phyloP scores from a whole-genome alignment of 257 asterid species.

The Jacaranda mimosifolia region DNA sequence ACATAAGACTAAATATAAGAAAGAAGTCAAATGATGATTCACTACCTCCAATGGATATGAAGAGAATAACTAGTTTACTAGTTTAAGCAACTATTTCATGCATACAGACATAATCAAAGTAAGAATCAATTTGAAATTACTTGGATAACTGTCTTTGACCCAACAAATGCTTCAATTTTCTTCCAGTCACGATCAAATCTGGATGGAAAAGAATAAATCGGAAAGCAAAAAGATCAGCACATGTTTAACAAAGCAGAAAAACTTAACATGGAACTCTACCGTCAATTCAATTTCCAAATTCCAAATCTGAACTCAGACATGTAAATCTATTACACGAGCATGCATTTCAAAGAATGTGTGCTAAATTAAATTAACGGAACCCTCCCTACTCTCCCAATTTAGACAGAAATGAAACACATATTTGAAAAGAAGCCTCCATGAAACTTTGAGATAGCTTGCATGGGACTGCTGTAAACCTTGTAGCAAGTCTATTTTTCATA shows the following conservation, averaged over 20 bases:
- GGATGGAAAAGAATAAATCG: conserved; percentile 28
- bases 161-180: conserved; percentile 85
- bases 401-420: no score
- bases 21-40: neutral
- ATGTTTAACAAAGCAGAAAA: conserved; percentile 1
- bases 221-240: conserved; percentile 21
- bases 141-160: conserved; percentile 86
- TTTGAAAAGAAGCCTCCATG: no score
- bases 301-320: neutral
- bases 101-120: conserved; percentile 7
- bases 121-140: conserved; percentile 45
- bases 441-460: no score
- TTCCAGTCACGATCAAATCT: conserved; percentile 96
- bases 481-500: no score
- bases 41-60: neutral
- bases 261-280: neutral
- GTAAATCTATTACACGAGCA: neutral
- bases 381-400: no score
- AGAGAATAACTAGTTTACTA: neutral
- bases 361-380: neutral
- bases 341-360: neutral
- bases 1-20: neutral
- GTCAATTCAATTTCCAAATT: neutral
- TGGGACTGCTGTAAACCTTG: no score
- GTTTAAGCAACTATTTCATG: neutral